A percentile compares a stretch with the other conserved stretches of the same genome.
These are phyloP conservation scores for Fomitopsis palustris DNA, from an alignment of 1,284 basidiomycete species.

Conservation along the genomic window DNA sequence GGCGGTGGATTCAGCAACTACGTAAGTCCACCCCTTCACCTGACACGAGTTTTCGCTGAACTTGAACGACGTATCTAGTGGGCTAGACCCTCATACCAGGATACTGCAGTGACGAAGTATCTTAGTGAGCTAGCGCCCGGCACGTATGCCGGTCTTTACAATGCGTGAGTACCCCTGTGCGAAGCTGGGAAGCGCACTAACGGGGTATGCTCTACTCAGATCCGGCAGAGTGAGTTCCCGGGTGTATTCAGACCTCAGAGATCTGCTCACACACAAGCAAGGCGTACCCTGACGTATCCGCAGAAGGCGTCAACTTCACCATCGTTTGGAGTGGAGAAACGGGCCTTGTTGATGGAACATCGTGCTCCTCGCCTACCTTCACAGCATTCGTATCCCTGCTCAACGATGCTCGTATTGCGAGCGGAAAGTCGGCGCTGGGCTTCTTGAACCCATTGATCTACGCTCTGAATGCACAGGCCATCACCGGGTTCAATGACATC, in stretches of 20 bases:
- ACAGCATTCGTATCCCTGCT: conserved; percentile 49
- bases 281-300: conserved; percentile 39
- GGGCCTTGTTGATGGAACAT: conserved; percentile 46
- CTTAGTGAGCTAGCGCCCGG: conserved; percentile 42
- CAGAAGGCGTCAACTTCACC: conserved; percentile 32
- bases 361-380: conserved; percentile 50
- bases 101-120: conserved; percentile 37
- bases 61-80: conserved; percentile 35
- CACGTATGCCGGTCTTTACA: conserved; percentile 57
- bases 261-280: background rate
- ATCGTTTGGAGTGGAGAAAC: conserved; percentile 24
- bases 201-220: background rate
- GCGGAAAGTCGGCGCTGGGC: conserved; percentile 40
- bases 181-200: background rate
- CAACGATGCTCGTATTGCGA: conserved; percentile 46
- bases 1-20: conserved; percentile 67
- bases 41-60: background rate
- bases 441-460: conserved; percentile 51
- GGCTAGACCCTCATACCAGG: conserved; percentile 52
- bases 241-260: background rate
- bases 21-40: background rate
- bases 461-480: conserved; percentile 19
- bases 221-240: conserved; percentile 13
- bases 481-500: conserved; percentile 42
- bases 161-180: conserved; percentile 37